A percentile compares a stretch with the other conserved stretches of the same genome.
Conservation (phyloP, 2,329 filamentous ascomycete species). For the Neofusicoccum umdonicola region DNA sequence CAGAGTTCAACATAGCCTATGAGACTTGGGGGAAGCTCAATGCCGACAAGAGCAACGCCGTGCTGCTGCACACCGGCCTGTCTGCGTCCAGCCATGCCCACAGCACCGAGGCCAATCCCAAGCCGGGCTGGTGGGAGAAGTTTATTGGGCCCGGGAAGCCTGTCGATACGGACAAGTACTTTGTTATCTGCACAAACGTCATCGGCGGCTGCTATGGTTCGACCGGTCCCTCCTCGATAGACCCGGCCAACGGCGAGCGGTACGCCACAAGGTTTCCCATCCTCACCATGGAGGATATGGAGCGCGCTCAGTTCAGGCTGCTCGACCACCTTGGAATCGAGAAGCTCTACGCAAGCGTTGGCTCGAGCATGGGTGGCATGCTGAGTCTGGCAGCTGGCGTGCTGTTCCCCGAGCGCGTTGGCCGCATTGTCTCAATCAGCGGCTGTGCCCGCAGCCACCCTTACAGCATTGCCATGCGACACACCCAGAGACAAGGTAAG, state of each 20-base stretch:
- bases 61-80: conserved; percentile 88
- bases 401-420: conserved; percentile 77
- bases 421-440: conserved; percentile 81
- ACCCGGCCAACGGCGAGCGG: conserved; percentile 80
- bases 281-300: conserved; percentile 95
- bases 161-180: conserved; percentile 87
- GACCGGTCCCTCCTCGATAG: conserved; percentile 83
- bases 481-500: conserved; percentile 80
- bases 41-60: conserved; percentile 77
- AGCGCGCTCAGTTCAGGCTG: conserved; percentile 87
- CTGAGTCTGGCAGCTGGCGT: conserved; percentile 86
- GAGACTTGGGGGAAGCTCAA: conserved; percentile 89
- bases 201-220: conserved; percentile 94
- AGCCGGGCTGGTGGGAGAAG: conserved; percentile 97
- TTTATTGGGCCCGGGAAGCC: conserved; percentile 88
- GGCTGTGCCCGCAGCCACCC: conserved; percentile 93
- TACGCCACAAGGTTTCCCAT: conserved; percentile 97
- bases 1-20: conserved; percentile 85
- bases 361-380: conserved; percentile 98
- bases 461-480: conserved; percentile 97
- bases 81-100: conserved; percentile 97
- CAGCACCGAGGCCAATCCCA: conserved; percentile 80
- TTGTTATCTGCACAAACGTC: conserved; percentile 94
- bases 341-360: conserved; percentile 86
- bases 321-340: conserved; percentile 75